A percentile compares a stretch with the other conserved stretches of the same genome.
phyloP scores from a whole-genome alignment of 2,329 filamentous ascomycete genomes.

The Fusarium mexicanum region DNA sequence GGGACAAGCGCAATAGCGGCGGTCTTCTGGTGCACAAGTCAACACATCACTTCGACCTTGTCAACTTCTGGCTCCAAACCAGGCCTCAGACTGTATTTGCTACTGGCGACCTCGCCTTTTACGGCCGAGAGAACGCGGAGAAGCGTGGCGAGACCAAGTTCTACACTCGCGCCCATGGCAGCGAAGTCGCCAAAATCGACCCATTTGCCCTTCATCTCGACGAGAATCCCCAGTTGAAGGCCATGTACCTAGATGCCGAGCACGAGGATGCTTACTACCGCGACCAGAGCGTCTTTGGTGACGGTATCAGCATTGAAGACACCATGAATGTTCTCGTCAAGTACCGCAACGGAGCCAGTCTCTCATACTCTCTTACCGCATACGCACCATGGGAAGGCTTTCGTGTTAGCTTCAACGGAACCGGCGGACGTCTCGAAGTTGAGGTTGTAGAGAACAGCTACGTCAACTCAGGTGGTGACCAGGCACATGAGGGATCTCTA shows the following conservation, averaged over 20 bases:
- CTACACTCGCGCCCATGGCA: constrained; percentile 61
- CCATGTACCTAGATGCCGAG: constrained; percentile 70
- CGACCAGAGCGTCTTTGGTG: constrained; percentile 70
- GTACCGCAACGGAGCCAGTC: constrained; percentile 64
- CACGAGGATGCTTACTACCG: constrained; percentile 70
- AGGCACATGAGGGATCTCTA: constrained; percentile 62
- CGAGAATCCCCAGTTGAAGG: constrained; percentile 62
- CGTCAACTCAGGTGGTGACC: constrained; percentile 68
- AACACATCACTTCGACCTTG: constrained; percentile 71
- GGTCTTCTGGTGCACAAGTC: constrained; percentile 70
- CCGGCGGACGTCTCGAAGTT: constrained; percentile 66
- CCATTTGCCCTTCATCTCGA: constrained; percentile 68
- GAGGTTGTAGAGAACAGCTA: constrained; percentile 72
- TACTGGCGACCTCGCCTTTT: constrained; percentile 67
- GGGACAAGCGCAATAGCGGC: constrained; percentile 68
- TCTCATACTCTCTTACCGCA: constrained; percentile 68
- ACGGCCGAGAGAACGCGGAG: constrained; percentile 70
- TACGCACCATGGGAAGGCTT: constrained; percentile 72
- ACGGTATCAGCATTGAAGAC: constrained; percentile 72
- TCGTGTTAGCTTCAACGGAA: constrained; percentile 67
- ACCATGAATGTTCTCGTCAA: constrained; percentile 69
- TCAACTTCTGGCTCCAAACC: constrained; percentile 70
- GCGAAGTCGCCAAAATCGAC: constrained; percentile 60
- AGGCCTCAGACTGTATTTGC: constrained; percentile 66
- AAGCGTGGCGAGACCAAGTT: constrained; percentile 60